Conservation (phyloP, 306 rosid species). For the Prunus mira region DNA sequence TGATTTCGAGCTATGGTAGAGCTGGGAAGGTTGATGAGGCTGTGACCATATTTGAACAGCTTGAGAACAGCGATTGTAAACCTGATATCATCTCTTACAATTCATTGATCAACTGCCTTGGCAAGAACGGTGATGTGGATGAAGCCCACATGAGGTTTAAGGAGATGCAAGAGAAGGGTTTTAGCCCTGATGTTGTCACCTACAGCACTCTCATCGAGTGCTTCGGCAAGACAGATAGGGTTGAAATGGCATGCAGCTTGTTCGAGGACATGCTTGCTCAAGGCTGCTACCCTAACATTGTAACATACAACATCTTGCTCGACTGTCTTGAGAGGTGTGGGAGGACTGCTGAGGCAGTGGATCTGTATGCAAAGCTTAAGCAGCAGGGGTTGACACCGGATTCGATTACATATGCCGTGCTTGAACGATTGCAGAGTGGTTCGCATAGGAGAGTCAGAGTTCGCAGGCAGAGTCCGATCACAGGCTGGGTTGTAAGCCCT, state of each 20-base stretch:
- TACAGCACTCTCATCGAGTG: constrained; percentile 94
- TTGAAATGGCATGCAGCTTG: constrained; percentile 81
- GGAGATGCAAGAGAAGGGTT: constrained; percentile 91
- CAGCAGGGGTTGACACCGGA: constrained; percentile 90
- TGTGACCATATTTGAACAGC: constrained; percentile 65
- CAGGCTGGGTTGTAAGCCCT: constrained; percentile 97
- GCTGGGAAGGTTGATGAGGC: constrained; percentile 72
- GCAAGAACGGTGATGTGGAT: constrained; percentile 90
- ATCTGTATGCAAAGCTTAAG: constrained; percentile 81
- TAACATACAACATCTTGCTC: constrained; percentile 82
- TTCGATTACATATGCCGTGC: constrained; percentile 78
- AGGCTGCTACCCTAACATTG: constrained; percentile 81
- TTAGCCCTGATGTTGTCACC: constrained; percentile 85
- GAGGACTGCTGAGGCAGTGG: constrained; percentile 88
- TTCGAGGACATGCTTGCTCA: constrained; percentile 73
- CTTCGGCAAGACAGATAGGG: constrained; percentile 87
- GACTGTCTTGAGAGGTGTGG: constrained; percentile 92
- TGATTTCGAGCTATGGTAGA: constrained; percentile 82
- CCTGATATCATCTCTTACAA: constrained; percentile 83
- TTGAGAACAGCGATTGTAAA: constrained; percentile 61
- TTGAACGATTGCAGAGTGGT: constrained; percentile 83
- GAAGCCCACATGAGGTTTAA: constrained; percentile 94
- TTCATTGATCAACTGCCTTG: constrained; percentile 87
- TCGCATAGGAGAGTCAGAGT: constrained; percentile 53
- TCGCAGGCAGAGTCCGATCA: constrained; percentile 83